phyloP scores from a whole-genome alignment of 2,329 filamentous ascomycete species.

The Ophiocordyceps sinensis region DNA sequence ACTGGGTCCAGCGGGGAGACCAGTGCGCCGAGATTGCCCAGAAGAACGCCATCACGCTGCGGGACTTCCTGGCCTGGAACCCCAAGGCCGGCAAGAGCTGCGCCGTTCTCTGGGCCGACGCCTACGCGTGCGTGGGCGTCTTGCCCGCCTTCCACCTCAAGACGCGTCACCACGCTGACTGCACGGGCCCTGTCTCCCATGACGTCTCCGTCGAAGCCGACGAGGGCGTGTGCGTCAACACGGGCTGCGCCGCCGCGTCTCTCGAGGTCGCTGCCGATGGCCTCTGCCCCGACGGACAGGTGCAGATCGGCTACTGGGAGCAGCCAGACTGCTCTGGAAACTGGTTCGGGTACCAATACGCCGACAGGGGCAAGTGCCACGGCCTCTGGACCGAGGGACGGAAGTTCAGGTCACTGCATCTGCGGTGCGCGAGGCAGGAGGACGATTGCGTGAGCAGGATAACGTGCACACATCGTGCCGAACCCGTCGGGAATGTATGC shows the following conservation, averaged over 20 bases:
- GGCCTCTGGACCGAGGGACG: too few species aligned
- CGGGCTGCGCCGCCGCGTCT: not conserved
- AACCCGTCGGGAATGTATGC: too few species aligned
- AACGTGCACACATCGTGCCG: too few species aligned
- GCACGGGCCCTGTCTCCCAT: too few species aligned
- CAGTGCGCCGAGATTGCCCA: not conserved
- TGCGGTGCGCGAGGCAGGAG: too few species aligned
- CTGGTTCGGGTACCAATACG: conserved; percentile 2
- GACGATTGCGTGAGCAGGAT: too few species aligned
- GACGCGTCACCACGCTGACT: too few species aligned
- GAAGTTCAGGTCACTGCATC: too few species aligned
- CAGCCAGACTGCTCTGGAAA: not conserved
- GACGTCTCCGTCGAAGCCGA: too few species aligned
- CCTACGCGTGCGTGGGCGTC: not conserved
- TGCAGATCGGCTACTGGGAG: conserved; percentile 3
- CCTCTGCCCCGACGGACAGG: not conserved
- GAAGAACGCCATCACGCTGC: not conserved
- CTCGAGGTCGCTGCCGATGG: not conserved
- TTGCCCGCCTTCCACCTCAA: too few species aligned
- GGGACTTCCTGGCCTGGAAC: not conserved
- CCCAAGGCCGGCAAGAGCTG: not conserved
- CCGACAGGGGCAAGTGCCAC: not conserved
- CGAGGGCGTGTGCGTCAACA: too few species aligned
- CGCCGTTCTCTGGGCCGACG: not conserved
- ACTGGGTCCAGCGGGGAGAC: not conserved